A percentile compares a stretch with the other conserved stretches of the same genome.
Evolutionary conservation across 495 filamentous ascomycete genomes (phyloP).

Genomic region (Aspergillus cavernicola): DNA sequence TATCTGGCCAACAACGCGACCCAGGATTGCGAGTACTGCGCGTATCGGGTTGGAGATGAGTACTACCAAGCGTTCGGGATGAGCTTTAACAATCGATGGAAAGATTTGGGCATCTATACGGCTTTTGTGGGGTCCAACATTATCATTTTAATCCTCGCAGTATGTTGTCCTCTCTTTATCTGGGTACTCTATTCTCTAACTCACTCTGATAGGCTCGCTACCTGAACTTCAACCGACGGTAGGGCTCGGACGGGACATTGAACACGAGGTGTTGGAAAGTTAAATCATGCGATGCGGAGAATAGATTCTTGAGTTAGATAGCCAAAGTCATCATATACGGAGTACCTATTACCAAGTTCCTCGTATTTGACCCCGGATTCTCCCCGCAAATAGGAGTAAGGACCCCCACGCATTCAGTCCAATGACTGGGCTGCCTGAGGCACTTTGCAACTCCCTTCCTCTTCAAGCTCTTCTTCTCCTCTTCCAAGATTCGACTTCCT

Average conservation of each 20-base stretch:
- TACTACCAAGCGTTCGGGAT: slow-evolving; percentile 67
- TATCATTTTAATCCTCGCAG: slow-evolving; percentile 66
- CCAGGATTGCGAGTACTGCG: slow-evolving; percentile 46
- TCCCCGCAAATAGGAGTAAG: background rate
- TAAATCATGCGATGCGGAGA: too few relatives aligned
- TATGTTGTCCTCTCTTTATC: slow-evolving; percentile 15
- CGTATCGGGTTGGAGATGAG: slow-evolving; percentile 71
- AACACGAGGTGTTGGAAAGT: too few relatives aligned
- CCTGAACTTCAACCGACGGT: slow-evolving; percentile 63
- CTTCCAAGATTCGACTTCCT: background rate
- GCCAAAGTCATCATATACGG: too few relatives aligned
- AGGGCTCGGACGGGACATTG: slow-evolving; percentile 11
- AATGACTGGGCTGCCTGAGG: background rate
- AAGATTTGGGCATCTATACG: slow-evolving; percentile 73
- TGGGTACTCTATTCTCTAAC: slow-evolving; percentile 25
- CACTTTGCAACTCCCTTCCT: background rate
- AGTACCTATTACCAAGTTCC: too few relatives aligned
- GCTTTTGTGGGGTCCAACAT: slow-evolving; percentile 74
- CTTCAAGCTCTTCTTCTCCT: background rate
- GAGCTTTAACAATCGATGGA: slow-evolving; percentile 64
- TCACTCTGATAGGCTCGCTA: slow-evolving; percentile 48
- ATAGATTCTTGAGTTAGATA: too few relatives aligned
- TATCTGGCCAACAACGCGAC: slow-evolving; percentile 47
- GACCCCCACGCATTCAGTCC: background rate
- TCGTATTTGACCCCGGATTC: background rate